Base-by-base conservation (phyloP, 2,329 filamentous ascomycete species). In the Fusarium siculi region DNA sequence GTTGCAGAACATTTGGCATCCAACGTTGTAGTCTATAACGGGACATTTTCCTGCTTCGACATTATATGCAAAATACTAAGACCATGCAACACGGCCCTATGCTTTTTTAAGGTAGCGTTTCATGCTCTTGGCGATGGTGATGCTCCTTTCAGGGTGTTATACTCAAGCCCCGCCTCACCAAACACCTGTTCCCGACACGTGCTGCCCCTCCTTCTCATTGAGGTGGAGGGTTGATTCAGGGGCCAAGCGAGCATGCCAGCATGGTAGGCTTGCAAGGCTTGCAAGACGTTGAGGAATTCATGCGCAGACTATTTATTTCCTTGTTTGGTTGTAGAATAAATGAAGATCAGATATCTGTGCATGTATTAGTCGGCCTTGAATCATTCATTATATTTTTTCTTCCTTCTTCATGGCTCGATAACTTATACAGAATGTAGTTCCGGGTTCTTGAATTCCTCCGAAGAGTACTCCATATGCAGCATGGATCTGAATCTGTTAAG, bases 151-250 rank as follows among this genome's bases (percentile, higher is more conserved):
- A 52, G 57, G 43, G 43, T 71, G 49, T 57, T 49, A 47, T 74
- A 34, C 47, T 63, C 43, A 34, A 57, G 62, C 70, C 70, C 70
- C 70, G 62, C 70, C 68, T 71, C 44, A 54, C 43, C 46, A 61
- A 32, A 71, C 55, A 30, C 54, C 66, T 63, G 49, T 65, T 61
- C 30, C 55, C 52, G 43, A 68, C 67, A 68, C 63, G 67, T 64
- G 67, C 66, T 64, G 62, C 67, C 71, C 70, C 71, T 74, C 71
- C 56, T 66, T 62, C 39, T 55, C 23, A 44, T 36, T 56, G 50
- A 61, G 50, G 66, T 60, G 66, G 53, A 71, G 65, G 37, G 62
- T 60, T 70, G 70, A 67, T 60, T 67, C 70, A 70, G 70, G 66
- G 61, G 70, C 49, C 43, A 56, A 25, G 30, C 43, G 56, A 66